These are phyloP conservation scores for Paecilomyces dactylethromorphus DNA, from an alignment of 2,329 filamentous ascomycete genomes.

Conservation along the genomic window DNA sequence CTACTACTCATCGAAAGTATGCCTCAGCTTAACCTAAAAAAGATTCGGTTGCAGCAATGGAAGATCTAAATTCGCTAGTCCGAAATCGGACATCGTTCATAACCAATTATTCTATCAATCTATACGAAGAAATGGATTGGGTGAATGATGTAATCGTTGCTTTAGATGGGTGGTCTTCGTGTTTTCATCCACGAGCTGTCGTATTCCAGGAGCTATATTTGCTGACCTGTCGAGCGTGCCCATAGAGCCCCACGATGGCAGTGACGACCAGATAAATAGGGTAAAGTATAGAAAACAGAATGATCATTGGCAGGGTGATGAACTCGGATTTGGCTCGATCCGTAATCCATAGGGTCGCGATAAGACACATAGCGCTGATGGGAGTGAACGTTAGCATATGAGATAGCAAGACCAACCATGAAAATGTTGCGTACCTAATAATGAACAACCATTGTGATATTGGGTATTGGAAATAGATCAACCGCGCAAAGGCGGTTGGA, in stretches of 20 bases:
- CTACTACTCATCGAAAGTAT: no score
- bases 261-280: slow-evolving; percentile 39
- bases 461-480: slow-evolving; percentile 45
- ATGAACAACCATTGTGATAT: slow-evolving; percentile 43
- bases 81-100: background rate
- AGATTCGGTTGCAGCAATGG: background rate
- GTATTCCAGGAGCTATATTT: slow-evolving; percentile 44
- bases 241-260: slow-evolving; percentile 41
- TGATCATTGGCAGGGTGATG: slow-evolving; percentile 33
- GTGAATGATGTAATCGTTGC: background rate
- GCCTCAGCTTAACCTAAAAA: background rate
- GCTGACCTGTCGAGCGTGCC: slow-evolving; percentile 41
- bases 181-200: slow-evolving; percentile 20
- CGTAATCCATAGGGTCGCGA: slow-evolving; percentile 43
- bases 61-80: background rate
- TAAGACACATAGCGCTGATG: slow-evolving; percentile 34
- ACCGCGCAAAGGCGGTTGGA: slow-evolving; percentile 27
- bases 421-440: slow-evolving; percentile 28
- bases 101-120: background rate
- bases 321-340: slow-evolving; percentile 42
- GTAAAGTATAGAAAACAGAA: slow-evolving; percentile 38
- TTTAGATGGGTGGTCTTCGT: background rate
- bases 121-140: background rate
- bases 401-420: background rate
- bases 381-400: background rate